Evolutionary conservation across 768 basidiomycete genomes (phyloP), one percentile per base, ranked within the genome.

Genomic region (Xerocomellus dryophilus): DNA sequence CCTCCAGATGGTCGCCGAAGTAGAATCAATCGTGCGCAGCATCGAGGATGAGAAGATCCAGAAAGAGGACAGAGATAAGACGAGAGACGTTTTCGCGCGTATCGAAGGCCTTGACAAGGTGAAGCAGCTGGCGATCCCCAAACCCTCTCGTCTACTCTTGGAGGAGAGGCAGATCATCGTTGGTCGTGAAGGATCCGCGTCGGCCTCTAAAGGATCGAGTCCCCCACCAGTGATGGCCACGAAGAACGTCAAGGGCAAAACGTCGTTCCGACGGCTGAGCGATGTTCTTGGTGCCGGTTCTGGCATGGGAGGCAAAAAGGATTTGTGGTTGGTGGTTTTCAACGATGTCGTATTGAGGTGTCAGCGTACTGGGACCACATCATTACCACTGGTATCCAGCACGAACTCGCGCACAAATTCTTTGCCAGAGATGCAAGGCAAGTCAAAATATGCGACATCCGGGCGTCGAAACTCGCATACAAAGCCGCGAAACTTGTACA

Each of bases 11-110:
- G 94, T 98, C 1, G 92, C 93, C 18, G 94, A 98, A 70, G 91
- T 99, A 7, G 97, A 99, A 73, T 85, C 81, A 18, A 96, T 98
- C 63, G 96, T 99, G 44, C 81, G 96, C 42, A 91, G 90, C 57
- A 98, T 99, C 51, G 96, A 99, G 70, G 96, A 98, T 63, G 94
- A 99, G 76, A 98, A 98, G 77, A 90, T 93, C 51, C 88, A 90
- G 68, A 92, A 93, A 71, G 96, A 98, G 67, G 93, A 96, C 68
- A 84, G 96, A 31, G 93, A 97, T 72, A 90, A 88, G 76, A 97
- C 95, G 4, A 79, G 96, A 14, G 96, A 99, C 69, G 88, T 92
- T 2, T 90, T 97, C 61, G 97, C 95, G 5, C 85, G 97, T 8
- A 98, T 99, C 29, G 97, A 99, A 54, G 96, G 96, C 2, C 73